Conservation (phyloP, 1,139 yeast genomes). For the Arxiozyma slooffiae region DNA sequence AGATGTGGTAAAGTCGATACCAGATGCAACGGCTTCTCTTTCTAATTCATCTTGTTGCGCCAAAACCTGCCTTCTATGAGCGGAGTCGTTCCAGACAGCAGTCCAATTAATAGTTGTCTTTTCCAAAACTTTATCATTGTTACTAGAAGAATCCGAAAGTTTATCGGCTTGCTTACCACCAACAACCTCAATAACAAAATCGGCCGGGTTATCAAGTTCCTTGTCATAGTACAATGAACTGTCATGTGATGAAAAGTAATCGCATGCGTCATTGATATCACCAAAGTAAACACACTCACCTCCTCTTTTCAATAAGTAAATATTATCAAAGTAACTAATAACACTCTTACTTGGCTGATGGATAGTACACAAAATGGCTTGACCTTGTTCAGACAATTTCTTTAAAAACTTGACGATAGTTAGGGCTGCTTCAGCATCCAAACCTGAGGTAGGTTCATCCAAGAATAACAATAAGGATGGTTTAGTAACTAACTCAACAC, state of each 20-base stretch:
- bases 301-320: conserved; percentile 34
- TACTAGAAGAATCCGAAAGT: conserved; percentile 2
- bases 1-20: conserved; percentile 28
- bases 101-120: conserved; percentile 36
- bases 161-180: conserved; percentile 27
- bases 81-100: conserved; percentile 38
- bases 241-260: conserved; percentile 30
- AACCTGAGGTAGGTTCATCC: conserved; percentile 43
- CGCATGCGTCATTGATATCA: conserved; percentile 34
- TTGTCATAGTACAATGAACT: conserved; percentile 12
- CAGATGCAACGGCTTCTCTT: conserved; percentile 13
- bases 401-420: conserved; percentile 37
- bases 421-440: conserved; percentile 43
- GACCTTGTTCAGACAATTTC: conserved; percentile 38
- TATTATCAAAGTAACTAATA: conserved; percentile 35
- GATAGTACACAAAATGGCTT: conserved; percentile 40
- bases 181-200: conserved; percentile 47
- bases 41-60: conserved; percentile 25
- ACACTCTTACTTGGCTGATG: conserved; percentile 35
- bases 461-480: conserved; percentile 39
- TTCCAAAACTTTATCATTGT: conserved; percentile 40
- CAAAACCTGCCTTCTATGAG: conserved; percentile 24
- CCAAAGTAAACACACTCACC: conserved; percentile 40
- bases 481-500: conserved; percentile 41
- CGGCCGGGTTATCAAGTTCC: conserved; percentile 46